Percentiles rank a stretch among this genome's conserved stretches.
phyloP scores from a whole-genome alignment of 495 filamentous ascomycete species.

The Margaritispora aquatica region DNA sequence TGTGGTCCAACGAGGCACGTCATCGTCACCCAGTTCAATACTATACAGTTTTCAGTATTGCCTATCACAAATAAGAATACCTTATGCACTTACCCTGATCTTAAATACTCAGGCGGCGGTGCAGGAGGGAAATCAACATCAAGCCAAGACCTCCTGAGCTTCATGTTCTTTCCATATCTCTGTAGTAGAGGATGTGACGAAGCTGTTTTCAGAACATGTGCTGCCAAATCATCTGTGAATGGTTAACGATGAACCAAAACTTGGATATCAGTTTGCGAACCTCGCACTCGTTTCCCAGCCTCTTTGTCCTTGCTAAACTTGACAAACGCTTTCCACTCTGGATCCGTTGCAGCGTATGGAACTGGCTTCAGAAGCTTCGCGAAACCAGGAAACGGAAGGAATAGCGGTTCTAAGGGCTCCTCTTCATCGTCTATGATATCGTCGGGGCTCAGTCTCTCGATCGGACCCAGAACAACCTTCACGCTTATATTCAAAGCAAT shows the following conservation, averaged over 20 bases:
- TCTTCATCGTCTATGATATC: slow-evolving; percentile 4
- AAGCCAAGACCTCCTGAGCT: slow-evolving; percentile 48
- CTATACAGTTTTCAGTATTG: no score
- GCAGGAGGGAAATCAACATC: slow-evolving; percentile 52
- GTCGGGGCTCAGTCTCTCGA: not conserved
- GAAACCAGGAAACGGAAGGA: slow-evolving; percentile 23
- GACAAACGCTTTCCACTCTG: slow-evolving; percentile 25
- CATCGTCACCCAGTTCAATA: slow-evolving; percentile 47
- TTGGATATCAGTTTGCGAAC: slow-evolving; percentile 1
- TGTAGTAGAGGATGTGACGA: slow-evolving; percentile 28
- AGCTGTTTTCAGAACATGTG: slow-evolving; percentile 33
- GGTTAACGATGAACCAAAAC: slow-evolving; percentile 4
- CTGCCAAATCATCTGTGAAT: slow-evolving; percentile 43
- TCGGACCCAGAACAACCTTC: not conserved
- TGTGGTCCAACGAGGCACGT: slow-evolving; percentile 44
- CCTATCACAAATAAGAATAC: no score
- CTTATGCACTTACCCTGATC: slow-evolving; percentile 52
- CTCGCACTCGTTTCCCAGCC: slow-evolving; percentile 14
- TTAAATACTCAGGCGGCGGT: slow-evolving; percentile 53
- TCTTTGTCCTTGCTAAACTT: slow-evolving; percentile 22
- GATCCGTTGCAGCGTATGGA: slow-evolving; percentile 21
- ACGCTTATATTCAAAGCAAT: slow-evolving; percentile 6
- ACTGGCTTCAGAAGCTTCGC: slow-evolving; percentile 12
- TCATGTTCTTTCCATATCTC: slow-evolving; percentile 43
- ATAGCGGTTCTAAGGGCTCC: slow-evolving; percentile 14